These are phyloP conservation scores for Cucumis hystrix DNA, from an alignment of 306 rosid genomes.

Conservation along the genomic window DNA sequence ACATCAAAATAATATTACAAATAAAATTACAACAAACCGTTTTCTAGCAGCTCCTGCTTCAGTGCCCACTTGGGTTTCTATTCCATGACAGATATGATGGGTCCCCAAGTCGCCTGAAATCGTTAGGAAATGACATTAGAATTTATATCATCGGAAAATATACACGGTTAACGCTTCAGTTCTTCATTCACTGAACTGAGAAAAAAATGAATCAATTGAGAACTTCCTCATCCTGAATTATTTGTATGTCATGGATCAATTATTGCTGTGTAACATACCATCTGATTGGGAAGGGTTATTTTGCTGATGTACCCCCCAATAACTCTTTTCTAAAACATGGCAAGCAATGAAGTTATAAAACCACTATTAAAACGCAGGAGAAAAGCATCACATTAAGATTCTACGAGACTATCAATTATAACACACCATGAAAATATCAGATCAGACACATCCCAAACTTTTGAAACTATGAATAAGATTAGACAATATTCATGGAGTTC, in stretches of 20 bases:
- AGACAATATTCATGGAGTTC: background rate
- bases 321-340: background rate
- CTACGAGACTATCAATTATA: background rate
- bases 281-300: background rate
- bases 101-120: conserved; percentile 83
- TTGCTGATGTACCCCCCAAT: background rate
- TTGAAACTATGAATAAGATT: background rate
- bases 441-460: background rate
- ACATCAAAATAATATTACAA: background rate
- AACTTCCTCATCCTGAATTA: background rate
- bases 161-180: background rate
- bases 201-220: background rate
- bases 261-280: background rate
- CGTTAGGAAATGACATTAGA: background rate
- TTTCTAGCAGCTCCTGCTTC: conserved; percentile 5
- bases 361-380: background rate
- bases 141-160: background rate
- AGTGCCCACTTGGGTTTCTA: conserved; percentile 65
- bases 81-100: conserved; percentile 84
- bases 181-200: background rate
- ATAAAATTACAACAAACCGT: conserved; percentile 7
- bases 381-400: background rate
- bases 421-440: background rate
- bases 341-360: background rate
- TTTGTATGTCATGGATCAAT: background rate